Base-by-base conservation (phyloP, 106 monocot species). In the Dendrobium chrysotoxum region DNA sequence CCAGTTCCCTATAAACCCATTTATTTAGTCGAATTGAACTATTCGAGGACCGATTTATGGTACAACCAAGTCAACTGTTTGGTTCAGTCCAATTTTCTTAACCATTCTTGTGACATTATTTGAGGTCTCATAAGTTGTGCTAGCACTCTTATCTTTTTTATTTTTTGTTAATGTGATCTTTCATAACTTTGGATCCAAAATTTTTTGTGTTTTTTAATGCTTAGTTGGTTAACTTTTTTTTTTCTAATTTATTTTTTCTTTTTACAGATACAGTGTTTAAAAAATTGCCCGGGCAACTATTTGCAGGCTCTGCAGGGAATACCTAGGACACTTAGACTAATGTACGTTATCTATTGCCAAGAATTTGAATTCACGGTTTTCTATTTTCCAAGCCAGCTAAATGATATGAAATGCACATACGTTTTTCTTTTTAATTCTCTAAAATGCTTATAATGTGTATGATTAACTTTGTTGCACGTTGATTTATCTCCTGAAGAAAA, bases 311-410 rank as follows among this genome's bases (percentile, higher is more conserved):
- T 99, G 57, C 91, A 91, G 79, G 88, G 84, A 40, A 91, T 99
- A 80, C 93, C 99, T 77, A 99, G 99, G 89, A 95, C 99, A 44
- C 58, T 99, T 50, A 93, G 99, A 93, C 90, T 99, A 95, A 99
- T 99, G 99, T 99, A 95, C 70, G 95, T 85, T 5, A 39, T 81
- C 25, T 45, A 82, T 77, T 20, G 74, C 13, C 9, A 38, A 66
- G 71, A 75, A 41, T 41, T 39, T 45, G 28, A 83, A 77, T 38
- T 13, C 35, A 21, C 7, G 39, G 15, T 10, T 47, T 50, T 21
- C 35, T 40, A 54, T 75, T 54, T 77, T 77, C 38, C 58, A 38
- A 78, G 47, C 55, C 10, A 28, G 50, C 20, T 55, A 31, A 21
- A 54, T 77, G 20, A 78, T 26, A 35, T 58, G 9, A 54, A 57